Percentiles rank a stretch among this genome's conserved stretches.
These are phyloP conservation scores for Ceratocystis harringtonii DNA, from an alignment of 2,329 filamentous ascomycete species.

Conservation along the genomic window DNA sequence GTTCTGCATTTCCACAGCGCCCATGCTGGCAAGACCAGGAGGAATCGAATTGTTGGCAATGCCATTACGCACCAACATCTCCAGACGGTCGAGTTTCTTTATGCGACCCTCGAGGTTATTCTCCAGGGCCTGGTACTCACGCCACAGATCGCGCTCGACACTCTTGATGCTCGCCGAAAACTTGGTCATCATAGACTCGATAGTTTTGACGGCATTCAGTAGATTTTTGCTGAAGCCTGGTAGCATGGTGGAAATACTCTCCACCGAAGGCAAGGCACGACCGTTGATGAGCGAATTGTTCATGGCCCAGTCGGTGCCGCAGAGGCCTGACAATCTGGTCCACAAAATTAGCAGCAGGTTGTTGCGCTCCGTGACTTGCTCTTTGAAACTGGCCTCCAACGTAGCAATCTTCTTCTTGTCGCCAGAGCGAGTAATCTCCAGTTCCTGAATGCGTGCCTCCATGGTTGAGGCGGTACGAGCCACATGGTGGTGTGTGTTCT, in stretches of 20 bases:
- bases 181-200: slow-evolving; percentile 62
- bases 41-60: slow-evolving; percentile 36
- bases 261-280: slow-evolving; percentile 64
- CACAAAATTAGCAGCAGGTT: slow-evolving; percentile 75
- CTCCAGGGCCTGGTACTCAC: slow-evolving; percentile 79
- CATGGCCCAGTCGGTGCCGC: slow-evolving; percentile 83
- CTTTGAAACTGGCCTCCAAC: slow-evolving; percentile 67
- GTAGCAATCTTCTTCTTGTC: slow-evolving; percentile 63
- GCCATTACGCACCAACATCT: slow-evolving; percentile 58
- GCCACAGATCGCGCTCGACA: slow-evolving; percentile 80
- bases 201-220: slow-evolving; percentile 67
- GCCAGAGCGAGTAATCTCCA: slow-evolving; percentile 63
- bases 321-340: slow-evolving; percentile 73
- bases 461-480: slow-evolving; percentile 74
- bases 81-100: slow-evolving; percentile 77
- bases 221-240: slow-evolving; percentile 85
- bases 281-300: slow-evolving; percentile 80
- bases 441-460: slow-evolving; percentile 68
- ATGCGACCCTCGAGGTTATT: slow-evolving; percentile 61
- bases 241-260: slow-evolving; percentile 72
- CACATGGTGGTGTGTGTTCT: slow-evolving; percentile 76
- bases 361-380: slow-evolving; percentile 82
- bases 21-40: slow-evolving; percentile 19
- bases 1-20: slow-evolving; percentile 28
- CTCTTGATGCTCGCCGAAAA: slow-evolving; percentile 68